Base-by-base conservation (phyloP, 495 filamentous ascomycete genomes). In the Barbatosphaeria neglecta region DNA sequence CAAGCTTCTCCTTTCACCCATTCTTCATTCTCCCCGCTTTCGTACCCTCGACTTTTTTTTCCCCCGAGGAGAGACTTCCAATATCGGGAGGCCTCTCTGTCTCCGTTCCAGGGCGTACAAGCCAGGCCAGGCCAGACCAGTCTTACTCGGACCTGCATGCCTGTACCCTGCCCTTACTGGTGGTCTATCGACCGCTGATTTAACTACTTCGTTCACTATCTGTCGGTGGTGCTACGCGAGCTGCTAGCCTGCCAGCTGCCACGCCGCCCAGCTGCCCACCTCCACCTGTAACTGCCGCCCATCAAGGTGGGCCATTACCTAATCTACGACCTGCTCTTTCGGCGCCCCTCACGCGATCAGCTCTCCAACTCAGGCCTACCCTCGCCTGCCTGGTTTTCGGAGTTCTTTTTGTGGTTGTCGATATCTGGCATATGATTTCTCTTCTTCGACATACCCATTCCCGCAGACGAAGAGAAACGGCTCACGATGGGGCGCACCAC, bases 401-500 rank as follows among this genome's bases (percentile, higher is more conserved):
- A 13, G 23, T 4, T 15, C 19, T 27, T 23, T 31, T 27, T 23
- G 16, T 10, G 8, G 4, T 20, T 28, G 18, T 10, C 0, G n/a
- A 24, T 22, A 57, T 53, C 52, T 55, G 47, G 37, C 48, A 40
- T 53, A 55, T 45, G 45, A 35, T 44, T 28, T 37, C 44, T 44
- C 50, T 11, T 47, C 23, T 11, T 17, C 27, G 43, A 38, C 40
- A 20, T 44, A 23, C 37, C 16, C 33, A 45, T 16, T 45, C 27
- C n/a, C 48, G 27, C 22, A 45, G 43, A 37, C 50, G 31, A 37
- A 43, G 41, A 46, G 10, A 37, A 24, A 28, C 50, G 44, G 23
- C 47, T 53, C 55, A 60, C 27, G 17, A 73, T 73, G 70, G 59
- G 65, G 51, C 66, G 65, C 44, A 63, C 51, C 47, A 65, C 60